Percentiles rank a stretch among this genome's conserved stretches.
These are phyloP conservation scores for Alternaria novae-zelandiae DNA, from an alignment of 2,329 filamentous ascomycete species.

Conservation along the genomic window DNA sequence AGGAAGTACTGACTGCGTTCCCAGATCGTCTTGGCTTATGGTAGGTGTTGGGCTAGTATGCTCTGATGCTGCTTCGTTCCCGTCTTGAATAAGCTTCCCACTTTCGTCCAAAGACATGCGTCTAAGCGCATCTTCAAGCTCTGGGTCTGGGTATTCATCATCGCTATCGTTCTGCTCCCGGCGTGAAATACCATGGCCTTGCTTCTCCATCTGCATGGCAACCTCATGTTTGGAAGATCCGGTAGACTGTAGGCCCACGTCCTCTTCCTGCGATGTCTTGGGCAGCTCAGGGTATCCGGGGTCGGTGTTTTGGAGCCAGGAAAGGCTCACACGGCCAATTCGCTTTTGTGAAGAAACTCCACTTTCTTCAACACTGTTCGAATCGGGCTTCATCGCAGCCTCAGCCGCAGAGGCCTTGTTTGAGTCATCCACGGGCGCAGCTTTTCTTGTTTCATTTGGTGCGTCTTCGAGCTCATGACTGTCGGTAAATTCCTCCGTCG, in stretches of 20 bases:
- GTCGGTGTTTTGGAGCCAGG: conserved; percentile 19
- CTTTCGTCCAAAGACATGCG: conserved; percentile 19
- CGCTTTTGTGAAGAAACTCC: conserved; percentile 1
- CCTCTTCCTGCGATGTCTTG: background rate
- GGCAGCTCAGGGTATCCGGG: conserved; percentile 22
- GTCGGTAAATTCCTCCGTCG: conserved; percentile 36
- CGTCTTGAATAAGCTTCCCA: conserved; percentile 14
- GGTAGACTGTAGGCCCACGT: background rate
- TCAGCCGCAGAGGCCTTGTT: background rate
- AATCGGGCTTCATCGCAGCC: background rate
- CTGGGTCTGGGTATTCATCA: conserved; percentile 34
- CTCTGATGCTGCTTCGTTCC: background rate
- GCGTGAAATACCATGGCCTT: background rate
- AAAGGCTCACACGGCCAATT: conserved; percentile 31
- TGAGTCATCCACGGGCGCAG: background rate
- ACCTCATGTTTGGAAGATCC: background rate
- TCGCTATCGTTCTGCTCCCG: background rate
- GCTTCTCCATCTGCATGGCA: background rate
- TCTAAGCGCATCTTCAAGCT: conserved; percentile 32
- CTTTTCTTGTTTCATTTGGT: conserved; percentile 7
- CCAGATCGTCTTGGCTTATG: background rate
- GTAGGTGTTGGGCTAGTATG: background rate
- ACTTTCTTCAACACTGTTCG: background rate
- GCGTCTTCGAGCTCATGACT: conserved; percentile 29
- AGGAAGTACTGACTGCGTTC: background rate